Conservation (phyloP, 148 eudicot species). For the Nepenthes mirabilis region DNA sequence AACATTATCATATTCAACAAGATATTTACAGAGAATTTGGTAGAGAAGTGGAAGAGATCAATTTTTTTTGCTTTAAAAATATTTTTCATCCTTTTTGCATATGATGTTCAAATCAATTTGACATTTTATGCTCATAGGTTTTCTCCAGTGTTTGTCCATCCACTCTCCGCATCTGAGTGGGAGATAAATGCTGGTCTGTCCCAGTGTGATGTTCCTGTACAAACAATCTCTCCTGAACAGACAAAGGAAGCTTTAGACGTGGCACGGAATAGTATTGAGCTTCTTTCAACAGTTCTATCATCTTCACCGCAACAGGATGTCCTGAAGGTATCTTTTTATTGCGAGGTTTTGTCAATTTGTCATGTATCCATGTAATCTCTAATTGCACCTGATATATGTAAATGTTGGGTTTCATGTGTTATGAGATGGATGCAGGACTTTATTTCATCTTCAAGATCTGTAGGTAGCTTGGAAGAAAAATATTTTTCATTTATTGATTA, state of each 20-base stretch:
- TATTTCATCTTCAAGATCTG: too few relatives aligned
- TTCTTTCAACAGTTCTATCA: slow-evolving; percentile 79
- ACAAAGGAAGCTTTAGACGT: slow-evolving; percentile 96
- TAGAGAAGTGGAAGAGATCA: too few relatives aligned
- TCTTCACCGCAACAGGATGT: slow-evolving; percentile 95
- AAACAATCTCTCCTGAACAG: slow-evolving; percentile 61
- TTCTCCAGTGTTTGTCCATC: slow-evolving; percentile 85
- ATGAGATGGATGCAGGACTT: too few relatives aligned
- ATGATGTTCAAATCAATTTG: too few relatives aligned
- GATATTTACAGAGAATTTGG: too few relatives aligned
- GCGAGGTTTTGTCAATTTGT: slow-evolving; percentile 2
- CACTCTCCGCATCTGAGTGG: slow-evolving; percentile 56
- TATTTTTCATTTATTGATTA: too few relatives aligned
- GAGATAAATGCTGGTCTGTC: slow-evolving; percentile 43
- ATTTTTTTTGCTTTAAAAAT: too few relatives aligned
- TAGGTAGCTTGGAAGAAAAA: too few relatives aligned
- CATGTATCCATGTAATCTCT: neutral
- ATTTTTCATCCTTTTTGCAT: too few relatives aligned
- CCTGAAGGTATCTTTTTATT: slow-evolving; percentile 50
- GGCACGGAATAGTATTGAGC: slow-evolving; percentile 88
- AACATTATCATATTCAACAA: too few relatives aligned
- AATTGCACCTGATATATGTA: too few relatives aligned
- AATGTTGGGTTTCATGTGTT: too few relatives aligned
- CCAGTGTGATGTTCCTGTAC: slow-evolving; percentile 51
- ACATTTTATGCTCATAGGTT: slow-evolving; percentile 24